A percentile compares a stretch with the other conserved stretches of the same genome.
These are phyloP conservation scores for Gynochthodes officinalis DNA, from an alignment of 257 asterid species.

Conservation along the genomic window DNA sequence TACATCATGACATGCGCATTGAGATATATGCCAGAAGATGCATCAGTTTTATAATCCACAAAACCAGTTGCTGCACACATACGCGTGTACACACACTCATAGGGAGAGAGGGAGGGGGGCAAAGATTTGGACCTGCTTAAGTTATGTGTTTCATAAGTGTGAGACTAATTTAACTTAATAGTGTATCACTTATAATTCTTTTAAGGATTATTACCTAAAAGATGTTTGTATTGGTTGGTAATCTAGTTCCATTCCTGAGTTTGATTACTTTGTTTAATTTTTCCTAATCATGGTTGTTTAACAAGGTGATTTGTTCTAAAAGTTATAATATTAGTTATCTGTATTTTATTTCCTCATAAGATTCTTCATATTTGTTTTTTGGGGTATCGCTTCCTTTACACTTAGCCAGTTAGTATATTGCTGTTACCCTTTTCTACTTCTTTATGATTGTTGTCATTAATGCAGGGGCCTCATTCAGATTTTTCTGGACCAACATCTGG, in stretches of 20 bases:
- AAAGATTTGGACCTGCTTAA: neutral
- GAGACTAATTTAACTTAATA: neutral
- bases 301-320: neutral
- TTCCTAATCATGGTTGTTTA: neutral
- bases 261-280: neutral
- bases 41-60: too few relatives aligned
- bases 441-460: slow-evolving; percentile 2
- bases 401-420: neutral
- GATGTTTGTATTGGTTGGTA: neutral
- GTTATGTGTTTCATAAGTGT: neutral
- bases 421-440: neutral
- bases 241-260: neutral
- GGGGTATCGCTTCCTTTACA: neutral
- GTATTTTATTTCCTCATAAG: neutral
- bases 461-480: slow-evolving; percentile 96
- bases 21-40: too few relatives aligned
- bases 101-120: too few relatives aligned
- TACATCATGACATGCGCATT: too few relatives aligned
- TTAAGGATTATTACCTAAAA: neutral
- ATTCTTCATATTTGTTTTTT: neutral
- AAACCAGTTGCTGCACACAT: too few relatives aligned
- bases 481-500: slow-evolving; percentile 97
- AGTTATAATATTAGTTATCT: neutral
- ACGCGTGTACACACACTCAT: too few relatives aligned
- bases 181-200: neutral